A percentile compares a stretch with the other conserved stretches of the same genome.
Evolutionary conservation across 2,329 filamentous ascomycete genomes (phyloP).

Genomic region (Cordyceps fumosorosea): DNA sequence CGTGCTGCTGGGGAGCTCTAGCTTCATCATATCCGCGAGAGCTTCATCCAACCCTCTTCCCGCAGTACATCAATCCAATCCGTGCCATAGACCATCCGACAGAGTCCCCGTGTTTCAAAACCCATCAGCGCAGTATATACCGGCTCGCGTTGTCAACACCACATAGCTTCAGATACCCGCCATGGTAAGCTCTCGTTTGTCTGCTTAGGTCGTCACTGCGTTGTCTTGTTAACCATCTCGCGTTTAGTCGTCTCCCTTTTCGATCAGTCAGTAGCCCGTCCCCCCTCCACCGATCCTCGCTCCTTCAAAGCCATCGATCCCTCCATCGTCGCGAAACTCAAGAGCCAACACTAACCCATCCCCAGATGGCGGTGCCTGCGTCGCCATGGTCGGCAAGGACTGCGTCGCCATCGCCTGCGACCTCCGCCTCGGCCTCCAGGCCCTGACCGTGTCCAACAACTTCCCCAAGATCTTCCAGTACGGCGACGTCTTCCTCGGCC

Average conservation of each 20-base stretch:
- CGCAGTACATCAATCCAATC: background rate
- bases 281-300: background rate
- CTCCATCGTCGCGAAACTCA: background rate
- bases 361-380: slow-evolving; percentile 80
- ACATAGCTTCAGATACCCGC: slow-evolving; percentile 21
- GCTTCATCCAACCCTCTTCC: slow-evolving; percentile 1
- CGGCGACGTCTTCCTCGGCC: slow-evolving; percentile 88
- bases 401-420: slow-evolving; percentile 99
- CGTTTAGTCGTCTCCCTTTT: slow-evolving; percentile 77
- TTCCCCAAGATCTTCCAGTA: slow-evolving; percentile 99
- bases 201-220: background rate
- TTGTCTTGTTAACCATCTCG: slow-evolving; percentile 24
- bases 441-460: slow-evolving; percentile 97
- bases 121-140: background rate
- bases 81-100: background rate
- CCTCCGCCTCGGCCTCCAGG: slow-evolving; percentile 91
- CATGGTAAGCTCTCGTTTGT: slow-evolving; percentile 18
- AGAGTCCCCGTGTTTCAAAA: background rate
- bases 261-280: slow-evolving; percentile 66
- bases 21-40: slow-evolving; percentile 11
- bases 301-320: background rate
- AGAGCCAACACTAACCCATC: slow-evolving; percentile 14
- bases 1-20: slow-evolving; percentile 6
- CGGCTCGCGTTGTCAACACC: slow-evolving; percentile 17
- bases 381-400: slow-evolving; percentile 99